A percentile compares a stretch with the other conserved stretches of the same genome.
Conservation (phyloP, 176 grass and related monocot genomes). For the Tillandsia fasciculata region DNA sequence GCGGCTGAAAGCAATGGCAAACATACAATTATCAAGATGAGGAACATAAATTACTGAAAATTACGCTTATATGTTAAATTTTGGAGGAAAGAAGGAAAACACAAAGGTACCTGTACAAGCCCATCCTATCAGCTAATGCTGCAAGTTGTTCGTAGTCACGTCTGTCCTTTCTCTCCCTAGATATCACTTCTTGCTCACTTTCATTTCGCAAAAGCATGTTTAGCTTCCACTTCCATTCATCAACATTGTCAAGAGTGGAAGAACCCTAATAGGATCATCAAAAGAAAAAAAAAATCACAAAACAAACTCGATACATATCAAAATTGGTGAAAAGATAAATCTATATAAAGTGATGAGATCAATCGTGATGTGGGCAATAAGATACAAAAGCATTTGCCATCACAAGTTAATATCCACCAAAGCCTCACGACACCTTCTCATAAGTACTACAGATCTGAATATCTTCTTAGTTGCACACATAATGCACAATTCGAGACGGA, state of each 20-base stretch:
- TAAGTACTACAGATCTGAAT: too few relatives aligned
- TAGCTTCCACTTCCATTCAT: constrained; percentile 98
- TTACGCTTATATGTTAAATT: background rate
- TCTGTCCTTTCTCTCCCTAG: constrained; percentile 88
- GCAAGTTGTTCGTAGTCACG: constrained; percentile 89
- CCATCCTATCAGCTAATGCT: constrained; percentile 67
- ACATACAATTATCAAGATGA: constrained; percentile 21
- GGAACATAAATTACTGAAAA: constrained; percentile 3
- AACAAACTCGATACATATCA: background rate
- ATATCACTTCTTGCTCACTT: constrained; percentile 75
- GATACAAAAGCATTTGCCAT: too few relatives aligned
- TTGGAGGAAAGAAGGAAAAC: background rate
- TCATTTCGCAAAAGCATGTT: constrained; percentile 70
- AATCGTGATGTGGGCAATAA: background rate
- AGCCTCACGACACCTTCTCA: too few relatives aligned
- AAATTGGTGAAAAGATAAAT: background rate
- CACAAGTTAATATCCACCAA: too few relatives aligned
- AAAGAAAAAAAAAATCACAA: constrained; percentile 5
- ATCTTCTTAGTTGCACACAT: background rate
- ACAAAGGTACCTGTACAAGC: constrained; percentile 59
- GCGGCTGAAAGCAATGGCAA: constrained; percentile 37
- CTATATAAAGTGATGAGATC: background rate
- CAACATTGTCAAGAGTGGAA: constrained; percentile 75
- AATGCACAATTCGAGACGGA: background rate
- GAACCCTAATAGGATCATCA: constrained; percentile 41